phyloP scores from a whole-genome alignment of 805 yeast genomes.

The Metschnikowia shivogae region DNA sequence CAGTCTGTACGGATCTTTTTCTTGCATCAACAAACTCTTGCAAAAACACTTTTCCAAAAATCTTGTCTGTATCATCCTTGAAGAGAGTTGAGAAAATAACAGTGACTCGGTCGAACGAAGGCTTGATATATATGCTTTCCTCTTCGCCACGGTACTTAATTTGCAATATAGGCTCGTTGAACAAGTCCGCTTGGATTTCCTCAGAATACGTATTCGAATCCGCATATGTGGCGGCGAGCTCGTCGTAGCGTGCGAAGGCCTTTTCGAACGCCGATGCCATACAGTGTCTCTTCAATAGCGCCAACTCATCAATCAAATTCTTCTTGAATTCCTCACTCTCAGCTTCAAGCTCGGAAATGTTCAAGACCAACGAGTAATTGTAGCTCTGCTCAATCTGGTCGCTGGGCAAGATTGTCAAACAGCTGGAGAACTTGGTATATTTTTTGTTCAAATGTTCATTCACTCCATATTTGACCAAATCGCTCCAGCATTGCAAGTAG shows the following conservation, averaged over 20 bases:
- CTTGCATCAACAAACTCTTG: conserved; percentile 97
- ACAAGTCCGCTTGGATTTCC: conserved; percentile 40
- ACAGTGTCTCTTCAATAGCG: conserved; percentile 77
- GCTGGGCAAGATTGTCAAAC: conserved; percentile 27
- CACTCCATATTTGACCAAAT: conserved; percentile 65
- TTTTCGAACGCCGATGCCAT: conserved; percentile 90
- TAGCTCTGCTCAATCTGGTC: conserved; percentile 67
- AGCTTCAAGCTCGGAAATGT: conserved; percentile 40
- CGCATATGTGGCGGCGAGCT: conserved; percentile 48
- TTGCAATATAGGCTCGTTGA: conserved; percentile 56
- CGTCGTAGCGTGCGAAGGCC: conserved; percentile 78
- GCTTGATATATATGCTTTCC: conserved; percentile 85
- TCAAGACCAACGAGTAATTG: conserved; percentile 71
- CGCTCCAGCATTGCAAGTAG: conserved; percentile 72
- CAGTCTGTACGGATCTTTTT: conserved; percentile 91
- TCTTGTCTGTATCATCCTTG: conserved; percentile 94
- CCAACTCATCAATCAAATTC: conserved; percentile 56
- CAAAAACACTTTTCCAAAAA: conserved; percentile 81
- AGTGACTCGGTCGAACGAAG: conserved; percentile 93
- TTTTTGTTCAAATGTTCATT: conserved; percentile 47
- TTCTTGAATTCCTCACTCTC: conserved; percentile 44
- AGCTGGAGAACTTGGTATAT: conserved; percentile 39
- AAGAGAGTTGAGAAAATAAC: conserved; percentile 92
- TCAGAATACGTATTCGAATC: conserved; percentile 41
- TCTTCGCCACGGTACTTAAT: conserved; percentile 82